Base-by-base conservation (phyloP, 1,284 basidiomycete species). In the Boletus sp. region DNA sequence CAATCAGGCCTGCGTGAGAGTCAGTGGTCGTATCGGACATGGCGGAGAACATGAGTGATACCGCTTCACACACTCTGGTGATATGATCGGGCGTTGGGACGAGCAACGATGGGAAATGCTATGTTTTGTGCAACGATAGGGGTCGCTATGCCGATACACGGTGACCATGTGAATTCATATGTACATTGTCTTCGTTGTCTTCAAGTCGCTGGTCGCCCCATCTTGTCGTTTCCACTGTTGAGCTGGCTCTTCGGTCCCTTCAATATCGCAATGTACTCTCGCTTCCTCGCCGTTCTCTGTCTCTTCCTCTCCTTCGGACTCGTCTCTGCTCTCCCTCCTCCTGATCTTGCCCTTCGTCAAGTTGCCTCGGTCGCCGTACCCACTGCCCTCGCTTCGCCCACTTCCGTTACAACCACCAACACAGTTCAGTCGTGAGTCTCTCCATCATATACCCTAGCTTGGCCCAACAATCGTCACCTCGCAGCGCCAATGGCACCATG, bases 401-500 rank as follows among this genome's bases (percentile, higher is more conserved):
- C 67, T 1, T 53, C 66, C 17, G 26, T 67, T 9, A 64, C 59
- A 2, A 62, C 63, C 27, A 67, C 52, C 17, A 52, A 12, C 32
- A 51, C 47, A 29, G 16, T 65, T 8, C 58, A 69, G 41, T 62
- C 56, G 67, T 69, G 50, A 53, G 63, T 54, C 30, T 9, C 9
- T 6, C 19, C 35, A 17, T 22, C n/a, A 2, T 16, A 26, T 13
- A 0, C 13, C 10, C 3, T 9, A 19, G n/a, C n/a, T n/a, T n/a
- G n/a, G n/a, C n/a, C n/a, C n/a, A n/a, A n/a, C n/a, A n/a, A n/a
- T n/a, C n/a, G 41, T 49, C 25, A 12, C 10, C 16, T 16, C 13
- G 8, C 52, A 72, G 71, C 36, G 49, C 59, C 46, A 66, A 71
- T 53, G 85, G 78, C 9, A 66, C 70, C 13, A 72, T 84, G 66